Evolutionary conservation across 2,329 filamentous ascomycete genomes (phyloP), one percentile per base, ranked within the genome.

Genomic region (Talaromyces islandicus): DNA sequence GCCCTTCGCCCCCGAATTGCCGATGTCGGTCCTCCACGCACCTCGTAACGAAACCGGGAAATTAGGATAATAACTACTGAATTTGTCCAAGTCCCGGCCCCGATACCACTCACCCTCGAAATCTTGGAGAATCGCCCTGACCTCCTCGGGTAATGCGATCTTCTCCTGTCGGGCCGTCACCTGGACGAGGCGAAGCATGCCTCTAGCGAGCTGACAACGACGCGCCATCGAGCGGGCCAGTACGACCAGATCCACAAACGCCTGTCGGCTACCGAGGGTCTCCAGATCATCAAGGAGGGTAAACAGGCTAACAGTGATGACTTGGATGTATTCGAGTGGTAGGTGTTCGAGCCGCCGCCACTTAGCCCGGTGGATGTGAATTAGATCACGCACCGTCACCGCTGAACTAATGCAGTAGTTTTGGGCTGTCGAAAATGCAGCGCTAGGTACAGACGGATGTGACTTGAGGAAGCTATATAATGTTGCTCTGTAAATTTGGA

Each of bases 1-100:
- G 25, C 48, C 48, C 19, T 52, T 21, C 4, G 25, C 17, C 17
- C 17, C 25, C 14, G 48, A 52, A 29, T 52, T n/a, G 48, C 48
- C 48, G 25, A 52, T 27, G 11, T 29, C 19, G 25, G 48, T 52
- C 24, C 24, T 17, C 48, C 48, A 52, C 4, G 24, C 19, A 12
- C 48, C 48, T 10, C 56, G 21, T 56, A 61, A 57, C 12, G 59
- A 57, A 35, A 61, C 48, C 12, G 21, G 25, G 48, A 61, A 61
- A 35, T 61, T 58, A 10, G 59, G 59, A 21, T 61, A 61, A 10
- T 51, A 58, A 27, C 59, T 61, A 29, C 59, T 61, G 24, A 61
- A 61, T 19, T 51, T 53, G 4, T 50, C 55, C 29, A 21, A 21
- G 29, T 56, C 55, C 6, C 55, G 35, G 7, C 29, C 29, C 7